A percentile compares a stretch with the other conserved stretches of the same genome.
phyloP scores from a whole-genome alignment of 2,329 filamentous ascomycete species.

The Hawksworthiomyces lignivorus region DNA sequence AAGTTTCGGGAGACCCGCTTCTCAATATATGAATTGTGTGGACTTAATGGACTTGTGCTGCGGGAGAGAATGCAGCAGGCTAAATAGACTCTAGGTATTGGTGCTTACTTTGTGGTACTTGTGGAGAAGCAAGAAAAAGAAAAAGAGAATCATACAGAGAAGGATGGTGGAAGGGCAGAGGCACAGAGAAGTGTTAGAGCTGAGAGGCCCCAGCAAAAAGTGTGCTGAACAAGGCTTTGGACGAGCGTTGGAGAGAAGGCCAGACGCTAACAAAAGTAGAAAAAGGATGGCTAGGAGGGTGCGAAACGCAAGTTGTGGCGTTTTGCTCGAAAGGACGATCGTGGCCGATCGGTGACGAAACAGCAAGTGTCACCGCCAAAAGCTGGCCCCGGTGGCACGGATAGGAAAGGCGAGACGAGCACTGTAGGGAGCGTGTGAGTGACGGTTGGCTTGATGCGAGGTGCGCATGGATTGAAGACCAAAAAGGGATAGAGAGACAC shows the following conservation, averaged over 20 bases:
- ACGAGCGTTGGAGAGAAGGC: too few species aligned
- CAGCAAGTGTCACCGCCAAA: conserved; percentile 10
- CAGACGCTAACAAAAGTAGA: too few species aligned
- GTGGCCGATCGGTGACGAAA: conserved; percentile 10
- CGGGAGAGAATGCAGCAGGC: background rate
- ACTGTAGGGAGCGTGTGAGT: too few species aligned
- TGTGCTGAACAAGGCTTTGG: too few species aligned
- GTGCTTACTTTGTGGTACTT: too few species aligned
- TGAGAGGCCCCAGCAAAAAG: too few species aligned
- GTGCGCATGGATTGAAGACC: too few species aligned
- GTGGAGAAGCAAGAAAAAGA: conserved; percentile 15
- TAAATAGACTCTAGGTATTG: conserved; percentile 4
- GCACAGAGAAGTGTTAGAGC: background rate
- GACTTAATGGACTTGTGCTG: too few species aligned
- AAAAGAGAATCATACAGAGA: too few species aligned
- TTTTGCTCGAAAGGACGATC: conserved; percentile 7
- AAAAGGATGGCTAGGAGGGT: background rate
- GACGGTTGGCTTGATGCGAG: too few species aligned
- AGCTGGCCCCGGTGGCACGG: conserved; percentile 4
- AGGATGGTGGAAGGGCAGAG: too few species aligned
- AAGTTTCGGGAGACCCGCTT: conserved; percentile 11
- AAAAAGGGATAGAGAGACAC: too few species aligned
- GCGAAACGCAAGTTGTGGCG: conserved; percentile 3
- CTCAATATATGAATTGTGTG: conserved; percentile 5
- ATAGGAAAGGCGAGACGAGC: conserved; percentile 5